phyloP scores from a whole-genome alignment of 2,329 filamentous ascomycete genomes.

The Beauveria medogensis region DNA sequence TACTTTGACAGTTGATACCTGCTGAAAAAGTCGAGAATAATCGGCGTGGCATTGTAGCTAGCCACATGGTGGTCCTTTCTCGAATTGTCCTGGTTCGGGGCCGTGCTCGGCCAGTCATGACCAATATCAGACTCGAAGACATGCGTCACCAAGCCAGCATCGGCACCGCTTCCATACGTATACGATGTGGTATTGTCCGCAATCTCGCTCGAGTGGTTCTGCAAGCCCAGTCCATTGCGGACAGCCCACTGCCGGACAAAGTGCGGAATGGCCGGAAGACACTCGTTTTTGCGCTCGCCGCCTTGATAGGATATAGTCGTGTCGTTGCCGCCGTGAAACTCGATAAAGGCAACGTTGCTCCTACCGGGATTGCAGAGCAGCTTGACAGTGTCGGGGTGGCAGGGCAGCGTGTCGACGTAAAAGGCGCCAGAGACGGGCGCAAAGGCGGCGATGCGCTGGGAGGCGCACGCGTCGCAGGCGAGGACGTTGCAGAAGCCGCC shows the following conservation, averaged over 20 bases:
- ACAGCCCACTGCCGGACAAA: conserved; percentile 29
- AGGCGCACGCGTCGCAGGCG: conserved; percentile 28
- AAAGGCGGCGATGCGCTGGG: conserved; percentile 29
- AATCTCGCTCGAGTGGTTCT: conserved; percentile 10
- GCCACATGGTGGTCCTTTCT: conserved; percentile 21
- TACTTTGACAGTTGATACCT: background rate
- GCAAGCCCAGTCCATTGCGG: conserved; percentile 19
- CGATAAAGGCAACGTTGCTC: conserved; percentile 33
- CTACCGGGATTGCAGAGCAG: conserved; percentile 30
- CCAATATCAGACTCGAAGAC: conserved; percentile 22
- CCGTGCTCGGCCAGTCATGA: conserved; percentile 32
- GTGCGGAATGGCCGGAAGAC: conserved; percentile 33
- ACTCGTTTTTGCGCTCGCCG: conserved; percentile 31
- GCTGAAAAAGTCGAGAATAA: conserved; percentile 32
- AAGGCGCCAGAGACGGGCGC: conserved; percentile 32
- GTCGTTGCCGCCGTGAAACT: conserved; percentile 41
- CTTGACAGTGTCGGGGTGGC: conserved; percentile 25
- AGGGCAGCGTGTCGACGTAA: conserved; percentile 26
- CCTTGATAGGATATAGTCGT: conserved; percentile 36
- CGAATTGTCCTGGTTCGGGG: conserved; percentile 26
- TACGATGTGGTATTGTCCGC: conserved; percentile 20
- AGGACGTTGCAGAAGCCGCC: conserved; percentile 32
- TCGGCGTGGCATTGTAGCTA: conserved; percentile 27
- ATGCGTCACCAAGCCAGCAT: conserved; percentile 20
- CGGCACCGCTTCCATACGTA: conserved; percentile 19